A percentile compares a stretch with the other conserved stretches of the same genome.
phyloP scores from a whole-genome alignment of 441 rosid genomes.

The Daphne laureola region DNA sequence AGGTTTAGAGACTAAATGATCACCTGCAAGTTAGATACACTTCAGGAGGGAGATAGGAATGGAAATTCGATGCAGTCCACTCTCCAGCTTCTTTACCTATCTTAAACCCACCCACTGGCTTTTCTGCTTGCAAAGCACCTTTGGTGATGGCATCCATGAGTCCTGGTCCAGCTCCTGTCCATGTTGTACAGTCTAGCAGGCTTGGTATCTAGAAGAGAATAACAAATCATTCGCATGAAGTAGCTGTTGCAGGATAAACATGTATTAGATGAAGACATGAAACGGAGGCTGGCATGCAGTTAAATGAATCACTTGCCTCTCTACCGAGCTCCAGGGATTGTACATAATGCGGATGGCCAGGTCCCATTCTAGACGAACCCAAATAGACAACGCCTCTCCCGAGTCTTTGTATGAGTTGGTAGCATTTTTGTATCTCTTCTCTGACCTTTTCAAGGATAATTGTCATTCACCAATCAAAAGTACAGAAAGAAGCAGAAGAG shows the following conservation, averaged over 20 bases:
- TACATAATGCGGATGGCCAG: conserved; percentile 54
- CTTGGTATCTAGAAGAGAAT: conserved; percentile 48
- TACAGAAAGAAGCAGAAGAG: conserved; percentile 3
- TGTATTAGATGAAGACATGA: neutral
- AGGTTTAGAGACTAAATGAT: neutral
- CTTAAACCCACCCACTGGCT: conserved; percentile 76
- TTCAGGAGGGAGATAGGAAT: conserved; percentile 70
- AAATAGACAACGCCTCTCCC: conserved; percentile 82
- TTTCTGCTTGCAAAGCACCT: conserved; percentile 77
- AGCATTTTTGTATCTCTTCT: conserved; percentile 66
- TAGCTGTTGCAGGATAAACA: neutral
- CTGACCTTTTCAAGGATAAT: conserved; percentile 49
- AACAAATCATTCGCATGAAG: neutral
- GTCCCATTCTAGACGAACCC: conserved; percentile 78
- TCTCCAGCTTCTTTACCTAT: conserved; percentile 77
- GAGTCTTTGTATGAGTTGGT: conserved; percentile 53
- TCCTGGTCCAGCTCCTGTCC: conserved; percentile 96
- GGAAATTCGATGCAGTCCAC: conserved; percentile 83
- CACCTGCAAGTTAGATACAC: conserved; percentile 87
- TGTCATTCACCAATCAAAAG: neutral
- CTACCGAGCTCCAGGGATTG: conserved; percentile 52
- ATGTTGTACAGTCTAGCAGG: conserved; percentile 76
- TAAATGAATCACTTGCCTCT: conserved; percentile 42
- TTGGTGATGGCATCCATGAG: conserved; percentile 86
- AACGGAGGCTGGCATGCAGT: neutral